Evolutionary conservation across 2,329 filamentous ascomycete genomes (phyloP).

Genomic region (Colletotrichum sp.): DNA sequence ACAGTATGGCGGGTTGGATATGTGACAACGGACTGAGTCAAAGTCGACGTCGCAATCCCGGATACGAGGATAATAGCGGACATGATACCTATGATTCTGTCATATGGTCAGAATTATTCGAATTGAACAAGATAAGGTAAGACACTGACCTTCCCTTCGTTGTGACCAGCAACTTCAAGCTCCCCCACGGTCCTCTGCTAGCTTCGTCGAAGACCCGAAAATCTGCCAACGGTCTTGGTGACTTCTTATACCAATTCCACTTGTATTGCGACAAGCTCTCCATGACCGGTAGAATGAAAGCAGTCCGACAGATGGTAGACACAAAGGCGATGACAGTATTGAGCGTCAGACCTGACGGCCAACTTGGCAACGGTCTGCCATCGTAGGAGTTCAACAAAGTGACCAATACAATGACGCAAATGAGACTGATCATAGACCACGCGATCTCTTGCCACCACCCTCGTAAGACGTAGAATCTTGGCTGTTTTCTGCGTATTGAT

Average conservation of each 20-base stretch:
- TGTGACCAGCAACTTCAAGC: constrained; percentile 6
- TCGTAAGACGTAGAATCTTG: background rate
- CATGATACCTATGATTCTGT: background rate
- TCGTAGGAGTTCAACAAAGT: constrained; percentile 17
- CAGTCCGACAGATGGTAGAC: constrained; percentile 25
- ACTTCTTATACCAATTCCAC: constrained; percentile 21
- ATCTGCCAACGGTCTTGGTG: constrained; percentile 14
- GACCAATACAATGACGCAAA: constrained; percentile 24
- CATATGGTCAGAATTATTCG: background rate
- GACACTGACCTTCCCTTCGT: background rate
- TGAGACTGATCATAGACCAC: background rate
- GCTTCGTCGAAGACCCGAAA: constrained; percentile 20
- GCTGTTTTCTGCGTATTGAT: background rate
- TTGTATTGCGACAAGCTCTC: constrained; percentile 27
- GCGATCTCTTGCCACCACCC: constrained; percentile 2
- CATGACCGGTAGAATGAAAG: constrained; percentile 26
- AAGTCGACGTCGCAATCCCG: constrained; percentile 15
- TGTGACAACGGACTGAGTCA: constrained; percentile 19
- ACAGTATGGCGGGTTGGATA: background rate
- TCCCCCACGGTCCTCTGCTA: constrained; percentile 22
- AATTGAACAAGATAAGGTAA: background rate
- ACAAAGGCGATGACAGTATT: constrained; percentile 31
- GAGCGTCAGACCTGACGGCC: constrained; percentile 27
- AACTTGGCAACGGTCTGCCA: constrained; percentile 23
- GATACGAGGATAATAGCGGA: constrained; percentile 15